Evolutionary conservation across 73 alveolate species (phyloP).

Genomic region (Paramecium pentaurelia): DNA sequence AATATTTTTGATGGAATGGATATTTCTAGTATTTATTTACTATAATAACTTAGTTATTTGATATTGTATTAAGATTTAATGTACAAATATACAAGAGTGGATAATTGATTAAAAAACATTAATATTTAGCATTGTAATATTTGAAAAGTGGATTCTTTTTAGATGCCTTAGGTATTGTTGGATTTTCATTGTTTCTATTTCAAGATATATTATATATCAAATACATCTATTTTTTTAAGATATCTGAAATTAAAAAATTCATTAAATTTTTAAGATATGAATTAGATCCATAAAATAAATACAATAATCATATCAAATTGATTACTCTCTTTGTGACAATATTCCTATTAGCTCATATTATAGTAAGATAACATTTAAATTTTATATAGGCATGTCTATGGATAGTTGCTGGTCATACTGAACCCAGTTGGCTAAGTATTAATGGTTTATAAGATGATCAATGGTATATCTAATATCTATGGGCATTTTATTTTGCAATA

Average conservation of each 20-base stretch:
- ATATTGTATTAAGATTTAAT: not conserved
- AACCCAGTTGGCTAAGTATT: not conserved
- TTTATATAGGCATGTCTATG: not conserved
- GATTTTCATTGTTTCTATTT: constrained; percentile 10
- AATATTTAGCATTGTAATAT: not conserved
- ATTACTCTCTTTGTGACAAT: not conserved
- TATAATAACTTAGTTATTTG: not conserved
- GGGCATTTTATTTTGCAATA: constrained; percentile 42
- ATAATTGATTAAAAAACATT: not conserved
- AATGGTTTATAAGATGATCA: not conserved
- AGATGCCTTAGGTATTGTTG: not conserved
- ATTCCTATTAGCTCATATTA: not conserved
- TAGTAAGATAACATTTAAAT: not conserved
- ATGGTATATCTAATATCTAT: constrained; percentile 13
- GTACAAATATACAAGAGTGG: not conserved
- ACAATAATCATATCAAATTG: not conserved
- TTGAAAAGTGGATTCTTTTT: constrained; percentile 22
- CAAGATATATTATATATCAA: not conserved
- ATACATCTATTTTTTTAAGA: not conserved
- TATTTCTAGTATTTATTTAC: not conserved
- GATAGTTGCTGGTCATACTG: not conserved
- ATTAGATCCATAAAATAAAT: not conserved
- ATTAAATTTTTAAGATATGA: not conserved
- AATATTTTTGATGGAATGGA: constrained; percentile 3
- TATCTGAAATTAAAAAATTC: not conserved